These are phyloP conservation scores for Solanum appendiculatum DNA, from an alignment of 257 asterid species.

Conservation along the genomic window DNA sequence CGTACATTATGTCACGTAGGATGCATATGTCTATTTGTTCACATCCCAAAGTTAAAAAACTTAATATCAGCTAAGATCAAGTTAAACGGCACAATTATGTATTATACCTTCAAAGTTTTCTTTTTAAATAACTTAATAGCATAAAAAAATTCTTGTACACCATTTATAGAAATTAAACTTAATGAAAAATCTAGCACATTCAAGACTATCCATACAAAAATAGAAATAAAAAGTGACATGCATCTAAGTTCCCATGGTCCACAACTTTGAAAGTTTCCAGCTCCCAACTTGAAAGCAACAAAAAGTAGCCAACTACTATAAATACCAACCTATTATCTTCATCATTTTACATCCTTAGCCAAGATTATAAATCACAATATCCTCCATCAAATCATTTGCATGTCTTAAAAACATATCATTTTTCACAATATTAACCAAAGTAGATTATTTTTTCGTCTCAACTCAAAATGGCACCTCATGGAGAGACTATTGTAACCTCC, in stretches of 20 bases:
- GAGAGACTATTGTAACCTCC: not conserved
- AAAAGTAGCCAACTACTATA: not conserved
- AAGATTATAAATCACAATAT: not conserved
- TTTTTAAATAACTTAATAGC: no score
- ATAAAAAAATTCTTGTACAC: no score
- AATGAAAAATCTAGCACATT: not conserved
- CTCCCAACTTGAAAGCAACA: not conserved
- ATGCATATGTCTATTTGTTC: no score
- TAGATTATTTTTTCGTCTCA: not conserved
- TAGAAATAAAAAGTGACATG: not conserved
- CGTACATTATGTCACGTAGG: no score
- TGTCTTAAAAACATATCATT: not conserved
- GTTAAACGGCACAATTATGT: no score
- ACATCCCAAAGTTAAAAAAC: no score
- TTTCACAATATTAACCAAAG: not conserved
- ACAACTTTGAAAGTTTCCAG: not conserved
- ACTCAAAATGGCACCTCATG: constrained; percentile 1
- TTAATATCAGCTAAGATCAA: no score
- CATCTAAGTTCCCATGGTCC: not conserved
- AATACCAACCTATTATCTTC: not conserved
- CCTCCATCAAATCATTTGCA: not conserved
- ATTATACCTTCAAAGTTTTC: no score
- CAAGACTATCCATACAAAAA: not conserved
- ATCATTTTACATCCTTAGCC: not conserved
- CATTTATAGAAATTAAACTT: not conserved